Conservation (phyloP, 176 grass and related monocot genomes). For the Oryza punctata region DNA sequence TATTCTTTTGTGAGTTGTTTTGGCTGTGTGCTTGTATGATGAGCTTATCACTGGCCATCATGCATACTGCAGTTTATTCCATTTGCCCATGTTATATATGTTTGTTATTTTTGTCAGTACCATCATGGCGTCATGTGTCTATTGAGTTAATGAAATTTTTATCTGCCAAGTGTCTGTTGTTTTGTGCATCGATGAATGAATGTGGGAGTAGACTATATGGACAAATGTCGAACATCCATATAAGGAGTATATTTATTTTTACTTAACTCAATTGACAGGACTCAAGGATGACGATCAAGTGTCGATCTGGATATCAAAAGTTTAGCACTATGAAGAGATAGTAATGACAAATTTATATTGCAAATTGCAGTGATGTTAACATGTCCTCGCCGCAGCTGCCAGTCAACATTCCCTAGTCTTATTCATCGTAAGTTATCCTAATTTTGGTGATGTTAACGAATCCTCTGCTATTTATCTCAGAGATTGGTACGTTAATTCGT, state of each 20-base stretch:
- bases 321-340: neutral
- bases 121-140: neutral
- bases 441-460: neutral
- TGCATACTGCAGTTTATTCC: neutral
- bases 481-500: neutral
- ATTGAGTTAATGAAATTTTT: conserved; percentile 3
- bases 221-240: neutral
- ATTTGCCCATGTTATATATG: neutral
- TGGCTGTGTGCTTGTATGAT: neutral
- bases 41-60: neutral
- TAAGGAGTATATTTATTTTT: neutral
- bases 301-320: neutral
- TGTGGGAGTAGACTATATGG: conserved; percentile 12
- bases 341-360: neutral
- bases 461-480: neutral
- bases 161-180: conserved; percentile 33
- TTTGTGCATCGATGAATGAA: neutral
- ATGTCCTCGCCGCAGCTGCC: neutral
- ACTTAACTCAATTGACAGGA: conserved; percentile 19
- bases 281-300: conserved; percentile 41
- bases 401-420: neutral
- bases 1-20: neutral
- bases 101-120: conserved; percentile 16
- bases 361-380: neutral
- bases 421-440: neutral